Base-by-base conservation (phyloP, 345 rosid genomes). In the Alliaria petiolata region DNA sequence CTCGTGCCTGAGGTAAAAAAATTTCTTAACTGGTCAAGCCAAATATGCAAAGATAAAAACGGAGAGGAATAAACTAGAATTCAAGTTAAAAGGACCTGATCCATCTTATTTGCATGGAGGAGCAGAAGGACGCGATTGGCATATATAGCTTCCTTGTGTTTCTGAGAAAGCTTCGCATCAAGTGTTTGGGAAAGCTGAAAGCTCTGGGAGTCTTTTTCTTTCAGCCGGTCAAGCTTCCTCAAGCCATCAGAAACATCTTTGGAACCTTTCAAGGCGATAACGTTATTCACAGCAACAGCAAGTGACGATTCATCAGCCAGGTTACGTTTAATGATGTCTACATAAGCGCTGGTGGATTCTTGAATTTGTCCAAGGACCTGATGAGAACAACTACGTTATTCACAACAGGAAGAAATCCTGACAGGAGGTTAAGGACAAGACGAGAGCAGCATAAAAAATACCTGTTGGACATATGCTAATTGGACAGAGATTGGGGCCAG, bases 101-200 rank as follows among this genome's bases (percentile, higher is more conserved):
- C 98, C 80, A 93, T 75, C 84, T 93, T 93, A 78, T 91, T 93
- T 25, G 97, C 88, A 73, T 95, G 97, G 72, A 91, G 90, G 79
- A 91, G 99, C 51, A 91, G 79, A 77, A 88, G 95, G 69, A 89
- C 74, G 2, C 96, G 85, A 73, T 89, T 95, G 9, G 83, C 86
- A 86, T 86, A 91, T 65, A 95, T 85, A 65, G 89, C 80, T 80
- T 89, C 97, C 80, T 75, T 86, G 47, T 89, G 87, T 74, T 84
- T 89, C 53, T 75, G 81, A 28, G 96, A 82, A 76, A 95, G 93
- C 85, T 89, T 95, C 42, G 79, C 66, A 67, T 91, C 90, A 80
- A 91, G 90, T 52, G 69, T 74, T 43, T 22, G 81, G 68, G 84
- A 62, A 85, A 93, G 95, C 85, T 85, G 87, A 74, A 87, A 88